These are phyloP conservation scores for Telopea speciosissima DNA, from an alignment of 177 flowering plant genomes.

Conservation along the genomic window DNA sequence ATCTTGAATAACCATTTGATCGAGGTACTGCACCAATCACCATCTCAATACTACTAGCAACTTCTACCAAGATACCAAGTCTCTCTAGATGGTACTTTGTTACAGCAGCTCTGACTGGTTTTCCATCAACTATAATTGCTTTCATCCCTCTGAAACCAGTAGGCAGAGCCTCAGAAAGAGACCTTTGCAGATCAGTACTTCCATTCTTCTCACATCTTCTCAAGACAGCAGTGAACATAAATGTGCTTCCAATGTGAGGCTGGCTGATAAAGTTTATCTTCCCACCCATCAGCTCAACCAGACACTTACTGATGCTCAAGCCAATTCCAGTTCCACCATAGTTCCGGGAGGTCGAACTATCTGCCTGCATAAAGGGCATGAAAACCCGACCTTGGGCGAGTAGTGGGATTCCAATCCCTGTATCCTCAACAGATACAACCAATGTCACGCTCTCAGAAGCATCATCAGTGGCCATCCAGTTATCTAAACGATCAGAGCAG, in stretches of 20 bases:
- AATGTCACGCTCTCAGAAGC: constrained; percentile 42
- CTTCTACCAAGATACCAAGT: constrained; percentile 61
- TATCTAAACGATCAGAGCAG: constrained; percentile 25
- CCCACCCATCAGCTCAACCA: constrained; percentile 92
- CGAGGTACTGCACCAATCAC: constrained; percentile 29
- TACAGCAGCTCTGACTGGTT: constrained; percentile 80
- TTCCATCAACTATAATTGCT: constrained; percentile 72
- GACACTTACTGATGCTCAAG: constrained; percentile 82
- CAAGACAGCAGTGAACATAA: constrained; percentile 63
- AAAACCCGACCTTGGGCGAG: constrained; percentile 71
- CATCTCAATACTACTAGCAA: constrained; percentile 33
- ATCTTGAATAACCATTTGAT: constrained; percentile 33
- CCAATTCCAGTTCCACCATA: constrained; percentile 98
- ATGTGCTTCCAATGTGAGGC: constrained; percentile 82
- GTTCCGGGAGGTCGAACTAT: constrained; percentile 86
- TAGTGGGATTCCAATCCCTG: constrained; percentile 85
- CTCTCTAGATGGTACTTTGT: constrained; percentile 78
- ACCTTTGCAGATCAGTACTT: constrained; percentile 28
- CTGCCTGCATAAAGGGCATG: constrained; percentile 93
- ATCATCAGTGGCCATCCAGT: constrained; percentile 16
- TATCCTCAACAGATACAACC: constrained; percentile 77
- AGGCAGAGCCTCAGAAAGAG: constrained; percentile 44
- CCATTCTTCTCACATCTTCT: constrained; percentile 40
- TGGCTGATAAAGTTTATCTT: constrained; percentile 68
- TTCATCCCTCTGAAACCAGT: constrained; percentile 55